phyloP scores from a whole-genome alignment of 768 basidiomycete genomes.

The Amanita jacksonii region DNA sequence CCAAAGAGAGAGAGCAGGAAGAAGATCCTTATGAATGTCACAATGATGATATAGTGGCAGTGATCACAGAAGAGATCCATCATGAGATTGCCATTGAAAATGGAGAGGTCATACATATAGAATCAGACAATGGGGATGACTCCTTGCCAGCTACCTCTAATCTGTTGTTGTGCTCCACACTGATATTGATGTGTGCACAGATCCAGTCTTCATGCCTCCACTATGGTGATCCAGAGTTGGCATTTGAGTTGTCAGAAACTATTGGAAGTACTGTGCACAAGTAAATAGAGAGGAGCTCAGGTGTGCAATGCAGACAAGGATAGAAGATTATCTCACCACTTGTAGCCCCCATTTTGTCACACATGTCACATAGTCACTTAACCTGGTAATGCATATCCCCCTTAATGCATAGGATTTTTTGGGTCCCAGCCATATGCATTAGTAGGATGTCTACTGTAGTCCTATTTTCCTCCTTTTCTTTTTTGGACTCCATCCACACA shows the following conservation, averaged over 20 bases:
- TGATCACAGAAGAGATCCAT: neutral
- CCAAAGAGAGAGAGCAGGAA: conserved; percentile 1
- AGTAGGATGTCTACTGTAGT: too few species aligned
- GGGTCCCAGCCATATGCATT: too few species aligned
- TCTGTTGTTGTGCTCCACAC: neutral
- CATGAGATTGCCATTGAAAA: conserved; percentile 1
- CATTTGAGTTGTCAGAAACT: neutral
- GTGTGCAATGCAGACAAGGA: neutral
- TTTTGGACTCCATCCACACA: too few species aligned
- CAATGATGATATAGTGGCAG: neutral
- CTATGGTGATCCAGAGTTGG: neutral
- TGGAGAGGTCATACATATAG: neutral
- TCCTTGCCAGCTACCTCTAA: neutral
- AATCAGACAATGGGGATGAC: neutral
- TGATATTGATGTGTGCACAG: neutral
- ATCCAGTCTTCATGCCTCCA: conserved; percentile 1
- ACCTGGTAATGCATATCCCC: neutral
- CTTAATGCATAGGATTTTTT: neutral
- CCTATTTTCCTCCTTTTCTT: too few species aligned
- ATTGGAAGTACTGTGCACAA: neutral
- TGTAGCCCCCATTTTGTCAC: neutral
- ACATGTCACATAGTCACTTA: neutral
- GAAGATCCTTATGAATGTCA: neutral
- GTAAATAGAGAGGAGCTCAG: neutral
- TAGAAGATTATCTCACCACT: neutral